Evolutionary conservation across 2,329 filamentous ascomycete species (phyloP).

Genomic region (Acephala macrosclerotiorum): DNA sequence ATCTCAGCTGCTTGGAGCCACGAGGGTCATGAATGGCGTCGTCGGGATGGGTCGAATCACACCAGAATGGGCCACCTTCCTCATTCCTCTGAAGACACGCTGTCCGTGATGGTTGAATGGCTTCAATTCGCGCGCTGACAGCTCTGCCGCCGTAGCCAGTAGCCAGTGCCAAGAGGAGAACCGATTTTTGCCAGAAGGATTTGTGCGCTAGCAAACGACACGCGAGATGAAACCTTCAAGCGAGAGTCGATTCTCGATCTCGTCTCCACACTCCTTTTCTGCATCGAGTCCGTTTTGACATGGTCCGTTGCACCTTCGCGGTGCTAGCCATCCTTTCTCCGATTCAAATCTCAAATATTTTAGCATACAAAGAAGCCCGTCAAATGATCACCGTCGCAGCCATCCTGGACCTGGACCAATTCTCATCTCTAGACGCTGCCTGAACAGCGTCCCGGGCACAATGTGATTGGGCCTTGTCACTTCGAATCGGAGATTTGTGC

Average conservation of each 20-base stretch:
- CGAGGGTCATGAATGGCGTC: slow-evolving; percentile 18
- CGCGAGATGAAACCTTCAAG: slow-evolving; percentile 22
- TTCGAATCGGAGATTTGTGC: slow-evolving; percentile 23
- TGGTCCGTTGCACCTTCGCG: not conserved
- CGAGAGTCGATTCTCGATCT: slow-evolving; percentile 2
- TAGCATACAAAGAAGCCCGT: slow-evolving; percentile 16
- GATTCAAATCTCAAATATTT: not conserved
- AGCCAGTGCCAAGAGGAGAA: slow-evolving; percentile 19
- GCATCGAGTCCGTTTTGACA: not conserved
- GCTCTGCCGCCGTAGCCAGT: slow-evolving; percentile 3
- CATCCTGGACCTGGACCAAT: slow-evolving; percentile 13
- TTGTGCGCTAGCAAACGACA: slow-evolving; percentile 7
- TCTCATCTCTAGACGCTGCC: slow-evolving; percentile 16
- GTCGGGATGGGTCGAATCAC: slow-evolving; percentile 14
- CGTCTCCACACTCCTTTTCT: slow-evolving; percentile 16
- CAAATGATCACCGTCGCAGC: slow-evolving; percentile 25
- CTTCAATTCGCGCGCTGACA: slow-evolving; percentile 11
- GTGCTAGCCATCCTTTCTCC: not conserved
- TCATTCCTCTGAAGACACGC: not conserved
- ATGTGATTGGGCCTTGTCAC: slow-evolving; percentile 8
- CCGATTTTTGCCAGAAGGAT: slow-evolving; percentile 13
- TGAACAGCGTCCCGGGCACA: not conserved
- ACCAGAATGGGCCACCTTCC: slow-evolving; percentile 11
- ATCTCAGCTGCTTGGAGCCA: slow-evolving; percentile 22
- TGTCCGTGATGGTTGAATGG: slow-evolving; percentile 16